These are phyloP conservation scores for Acanthamoeba sp. DNA, from an alignment of 208 protist genomes.

Conservation along the genomic window DNA sequence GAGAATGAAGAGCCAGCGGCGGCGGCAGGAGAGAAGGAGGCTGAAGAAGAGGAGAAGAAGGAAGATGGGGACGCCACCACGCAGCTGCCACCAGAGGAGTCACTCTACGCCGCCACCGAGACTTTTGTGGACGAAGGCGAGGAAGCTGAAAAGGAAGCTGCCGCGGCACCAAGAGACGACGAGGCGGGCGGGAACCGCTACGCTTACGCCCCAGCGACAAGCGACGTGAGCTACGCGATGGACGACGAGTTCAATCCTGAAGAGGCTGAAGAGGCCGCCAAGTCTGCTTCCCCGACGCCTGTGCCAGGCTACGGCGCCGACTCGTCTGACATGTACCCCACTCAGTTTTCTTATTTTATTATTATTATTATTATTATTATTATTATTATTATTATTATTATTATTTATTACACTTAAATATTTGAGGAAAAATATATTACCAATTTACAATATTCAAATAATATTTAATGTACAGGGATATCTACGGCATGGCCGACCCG, in stretches of 20 bases:
- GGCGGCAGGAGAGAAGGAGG: neutral
- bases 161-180: neutral
- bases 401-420: neutral
- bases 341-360: neutral
- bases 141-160: neutral
- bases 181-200: neutral
- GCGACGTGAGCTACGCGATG: neutral
- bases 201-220: neutral
- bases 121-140: neutral
- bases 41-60: neutral
- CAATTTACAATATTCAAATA: neutral
- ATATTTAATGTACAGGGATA: neutral
- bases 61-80: neutral
- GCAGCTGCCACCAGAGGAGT: neutral
- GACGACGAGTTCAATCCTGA: slow-evolving; percentile 15
- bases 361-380: neutral
- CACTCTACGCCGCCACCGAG: neutral
- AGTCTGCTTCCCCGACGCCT: neutral
- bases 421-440: neutral
- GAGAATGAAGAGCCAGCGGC: neutral
- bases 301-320: too few species aligned
- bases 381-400: neutral
- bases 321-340: neutral
- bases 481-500: neutral
- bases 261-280: neutral